Conservation (phyloP, 1,284 basidiomycete species). For the Sanguinoderma infundibulare region DNA sequence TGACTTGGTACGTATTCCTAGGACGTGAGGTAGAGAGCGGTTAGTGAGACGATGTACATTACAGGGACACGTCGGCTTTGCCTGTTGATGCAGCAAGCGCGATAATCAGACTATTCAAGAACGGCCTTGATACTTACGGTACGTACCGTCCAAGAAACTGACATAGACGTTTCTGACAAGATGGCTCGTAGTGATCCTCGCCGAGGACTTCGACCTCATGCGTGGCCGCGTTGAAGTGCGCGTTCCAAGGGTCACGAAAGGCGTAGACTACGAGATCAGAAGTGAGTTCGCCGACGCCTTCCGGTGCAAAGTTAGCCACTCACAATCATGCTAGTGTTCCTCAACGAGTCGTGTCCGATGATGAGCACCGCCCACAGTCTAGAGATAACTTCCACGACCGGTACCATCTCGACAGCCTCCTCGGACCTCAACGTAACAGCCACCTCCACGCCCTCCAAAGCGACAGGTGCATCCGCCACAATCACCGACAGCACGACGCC, state of each 20-base stretch:
- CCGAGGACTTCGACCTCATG: constrained; percentile 45
- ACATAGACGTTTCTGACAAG: neutral
- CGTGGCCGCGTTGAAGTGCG: constrained; percentile 41
- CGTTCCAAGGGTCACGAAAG: constrained; percentile 43
- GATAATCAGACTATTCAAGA: constrained; percentile 21
- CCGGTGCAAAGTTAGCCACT: neutral
- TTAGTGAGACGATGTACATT: constrained; percentile 24
- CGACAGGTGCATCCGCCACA: neutral
- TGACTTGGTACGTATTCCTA: constrained; percentile 19
- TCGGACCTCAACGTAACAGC: neutral
- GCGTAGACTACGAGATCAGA: constrained; percentile 47
- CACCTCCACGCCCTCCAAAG: neutral
- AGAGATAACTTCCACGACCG: neutral
- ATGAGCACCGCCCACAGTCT: neutral
- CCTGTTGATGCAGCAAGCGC: constrained; percentile 46
- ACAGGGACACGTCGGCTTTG: constrained; percentile 44
- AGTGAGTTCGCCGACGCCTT: constrained; percentile 36
- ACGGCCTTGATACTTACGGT: constrained; percentile 10
- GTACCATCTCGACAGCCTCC: neutral
- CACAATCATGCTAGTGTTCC: neutral
- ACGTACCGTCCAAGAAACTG: neutral
- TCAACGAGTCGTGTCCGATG: neutral
- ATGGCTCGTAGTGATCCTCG: constrained; percentile 38
- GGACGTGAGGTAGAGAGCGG: neutral
- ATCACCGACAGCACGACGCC: neutral